Evolutionary conservation across 2,329 filamentous ascomycete genomes (phyloP), one percentile per base, ranked within the genome.

Genomic region (Leptographium wingfieldii): DNA sequence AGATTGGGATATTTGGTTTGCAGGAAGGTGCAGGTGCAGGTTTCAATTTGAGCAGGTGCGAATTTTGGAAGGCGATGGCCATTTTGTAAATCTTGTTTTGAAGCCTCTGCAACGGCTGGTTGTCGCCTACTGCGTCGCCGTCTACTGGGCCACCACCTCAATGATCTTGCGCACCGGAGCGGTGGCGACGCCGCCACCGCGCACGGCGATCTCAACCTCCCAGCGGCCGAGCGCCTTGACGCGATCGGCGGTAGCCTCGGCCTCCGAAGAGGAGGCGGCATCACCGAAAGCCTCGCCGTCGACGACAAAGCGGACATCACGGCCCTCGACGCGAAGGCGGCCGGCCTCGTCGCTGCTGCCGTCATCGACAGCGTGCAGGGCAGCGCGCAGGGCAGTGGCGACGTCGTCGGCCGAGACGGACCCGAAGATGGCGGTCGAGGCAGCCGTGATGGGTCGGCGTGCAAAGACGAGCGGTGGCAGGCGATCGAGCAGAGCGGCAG

Each of bases 321-420:
- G 68, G 10, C 68, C 64, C 54, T 71, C 71, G n/a, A 77, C 66
- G 22, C 66, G 65, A 3, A 75, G 65, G 46, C 69, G 69, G 58
- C 65, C 68, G 19, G 71, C 72, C 57, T 70, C 68, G 19, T 65
- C 63, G 43, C 4, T 46, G 43, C 4, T 46, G 59, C 71, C 69
- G 7, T 35, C 33, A 10, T 11, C 33, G 33, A 59, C 64, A 33
- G 60, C 63, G n/a, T 67, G 64, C 55, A 77, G 66, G n/a, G 61
- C 61, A 58, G 70, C 69, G 58, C 70, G 71, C 65, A 76, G 65
- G 29, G 65, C 55, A 29, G 65, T 64, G 2, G 72, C 66, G 48
- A 77, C 67, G 65, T 77, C 73, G 57, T 57, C 63, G 54, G 67
- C 63, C 29, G 74, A 73, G 7, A 77, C 75, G 56, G 75, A 76